Base-by-base conservation (phyloP, 2,329 filamentous ascomycete genomes). In the Geoglossum cookeanum region DNA sequence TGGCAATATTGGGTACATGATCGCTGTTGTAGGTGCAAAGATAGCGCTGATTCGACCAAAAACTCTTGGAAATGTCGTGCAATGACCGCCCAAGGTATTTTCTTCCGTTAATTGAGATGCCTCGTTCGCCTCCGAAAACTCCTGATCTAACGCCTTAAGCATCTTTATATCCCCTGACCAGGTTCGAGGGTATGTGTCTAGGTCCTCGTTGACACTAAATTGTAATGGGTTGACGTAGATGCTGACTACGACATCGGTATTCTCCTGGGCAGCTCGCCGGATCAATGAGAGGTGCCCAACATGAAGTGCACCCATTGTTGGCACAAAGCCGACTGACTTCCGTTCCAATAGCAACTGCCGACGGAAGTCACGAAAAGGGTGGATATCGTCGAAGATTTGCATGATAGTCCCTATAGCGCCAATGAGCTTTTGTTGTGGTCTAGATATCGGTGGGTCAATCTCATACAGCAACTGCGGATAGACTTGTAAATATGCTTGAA, bases 261-360 rank as follows among this genome's bases (percentile, higher is more conserved):
- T 92, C 64, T 94, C 87, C 53, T 76, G 74, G 1, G 90, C 90
- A 2, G 92, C 92, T 63, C 83, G 79, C 59, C 87, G 85, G 65
- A 95, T 85, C 27, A 98, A 78, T 3, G 86, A 85, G 55, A 95
- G 71, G 71, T 98, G 92, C 45, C 92, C 92, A 57, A 82, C 79
- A 70, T 98, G 92, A n/a, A 98, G 78, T 55, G 92, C 92, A 61
- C 92, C 92, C 92, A 98, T 97, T 35, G 92, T 98, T 1, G 92
- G 92, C 39, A 98, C 89, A 32, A 98, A 80, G 59, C 85, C 88
- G 58, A 98, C 82, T 49, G 82, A 83, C 58, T 84, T 80, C 63
- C 84, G 78, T 65, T 81, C 76, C 59, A 81, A 71, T 39, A 81
- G 71, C 59, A 89, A 80, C 45, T 81, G 77, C 27, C 74, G 76